Evolutionary conservation across 352 stramenopile genomes (phyloP).

Genomic region (Phytophthora quininea): DNA sequence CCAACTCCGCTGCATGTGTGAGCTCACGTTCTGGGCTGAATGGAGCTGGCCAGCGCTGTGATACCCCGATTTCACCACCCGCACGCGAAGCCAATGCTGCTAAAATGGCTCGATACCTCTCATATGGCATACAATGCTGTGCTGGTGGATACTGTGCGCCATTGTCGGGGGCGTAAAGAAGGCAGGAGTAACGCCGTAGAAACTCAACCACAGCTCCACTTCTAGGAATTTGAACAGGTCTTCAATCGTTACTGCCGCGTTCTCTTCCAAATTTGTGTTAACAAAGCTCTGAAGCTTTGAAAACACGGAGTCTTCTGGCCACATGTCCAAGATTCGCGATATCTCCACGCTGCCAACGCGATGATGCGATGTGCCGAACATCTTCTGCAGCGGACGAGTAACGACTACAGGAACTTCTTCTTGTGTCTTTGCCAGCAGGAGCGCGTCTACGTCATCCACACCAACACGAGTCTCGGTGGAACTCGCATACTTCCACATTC

Average conservation of each 20-base stretch:
- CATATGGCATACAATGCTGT: background rate
- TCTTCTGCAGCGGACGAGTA: no score
- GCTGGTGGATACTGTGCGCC: background rate
- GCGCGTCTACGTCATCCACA: no score
- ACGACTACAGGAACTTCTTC: no score
- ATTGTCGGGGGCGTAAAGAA: background rate
- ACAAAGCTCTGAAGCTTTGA: no score
- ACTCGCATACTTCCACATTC: no score
- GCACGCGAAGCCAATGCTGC: background rate
- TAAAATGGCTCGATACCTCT: background rate
- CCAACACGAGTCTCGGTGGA: no score
- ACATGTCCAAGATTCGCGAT: no score
- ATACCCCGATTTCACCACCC: background rate
- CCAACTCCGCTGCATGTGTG: background rate
- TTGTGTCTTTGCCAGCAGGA: no score
- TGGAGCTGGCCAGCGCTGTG: background rate
- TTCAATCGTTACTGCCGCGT: background rate
- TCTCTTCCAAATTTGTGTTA: background rate
- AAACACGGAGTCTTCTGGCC: no score
- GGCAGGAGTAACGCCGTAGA: background rate
- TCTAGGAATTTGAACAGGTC: background rate
- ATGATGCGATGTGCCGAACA: no score
- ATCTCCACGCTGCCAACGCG: no score
- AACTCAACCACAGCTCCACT: background rate
- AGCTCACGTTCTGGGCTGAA: background rate